These are phyloP conservation scores for Penicillium sp. DNA, from an alignment of 2,329 filamentous ascomycete species.

Conservation along the genomic window DNA sequence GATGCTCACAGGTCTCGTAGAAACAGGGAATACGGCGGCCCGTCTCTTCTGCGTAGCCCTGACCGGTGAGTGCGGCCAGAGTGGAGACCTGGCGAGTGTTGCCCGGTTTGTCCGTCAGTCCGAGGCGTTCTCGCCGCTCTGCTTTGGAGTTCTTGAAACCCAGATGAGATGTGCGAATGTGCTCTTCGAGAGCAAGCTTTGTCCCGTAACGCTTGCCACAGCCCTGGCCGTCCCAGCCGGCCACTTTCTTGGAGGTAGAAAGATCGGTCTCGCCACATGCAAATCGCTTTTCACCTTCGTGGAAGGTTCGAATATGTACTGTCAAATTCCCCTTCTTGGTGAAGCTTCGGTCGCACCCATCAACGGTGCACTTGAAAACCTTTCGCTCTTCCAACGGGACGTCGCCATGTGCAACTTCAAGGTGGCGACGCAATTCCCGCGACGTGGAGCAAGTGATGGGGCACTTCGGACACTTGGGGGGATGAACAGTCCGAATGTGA, in stretches of 20 bases:
- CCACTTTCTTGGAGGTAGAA: conserved; percentile 50
- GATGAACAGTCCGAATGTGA: conserved; percentile 68
- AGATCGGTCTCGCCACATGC: conserved; percentile 69
- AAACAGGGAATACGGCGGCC: conserved; percentile 49
- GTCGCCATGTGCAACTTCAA: conserved; percentile 69
- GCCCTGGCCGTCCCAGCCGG: conserved; percentile 59
- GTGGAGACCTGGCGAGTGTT: conserved; percentile 24
- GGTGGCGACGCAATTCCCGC: conserved; percentile 65
- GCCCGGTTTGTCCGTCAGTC: conserved; percentile 15
- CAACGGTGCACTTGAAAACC: conserved; percentile 59
- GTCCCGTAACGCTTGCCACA: conserved; percentile 72
- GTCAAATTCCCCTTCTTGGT: conserved; percentile 78
- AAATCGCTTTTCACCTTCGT: conserved; percentile 67
- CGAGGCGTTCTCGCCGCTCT: conserved; percentile 31
- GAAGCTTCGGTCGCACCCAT: conserved; percentile 68
- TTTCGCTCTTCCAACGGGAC: conserved; percentile 55
- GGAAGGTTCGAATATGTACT: conserved; percentile 69
- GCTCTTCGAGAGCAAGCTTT: conserved; percentile 74
- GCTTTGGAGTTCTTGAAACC: conserved; percentile 47
- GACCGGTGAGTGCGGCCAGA: conserved; percentile 50
- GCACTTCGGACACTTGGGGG: conserved; percentile 68
- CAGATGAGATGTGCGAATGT: conserved; percentile 76
- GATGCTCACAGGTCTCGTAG: conserved; percentile 45
- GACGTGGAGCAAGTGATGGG: conserved; percentile 60
- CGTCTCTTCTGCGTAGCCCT: conserved; percentile 48